A percentile compares a stretch with the other conserved stretches of the same genome.
These are phyloP conservation scores for Suillus luteus DNA, from an alignment of 768 basidiomycete species.

Conservation along the genomic window DNA sequence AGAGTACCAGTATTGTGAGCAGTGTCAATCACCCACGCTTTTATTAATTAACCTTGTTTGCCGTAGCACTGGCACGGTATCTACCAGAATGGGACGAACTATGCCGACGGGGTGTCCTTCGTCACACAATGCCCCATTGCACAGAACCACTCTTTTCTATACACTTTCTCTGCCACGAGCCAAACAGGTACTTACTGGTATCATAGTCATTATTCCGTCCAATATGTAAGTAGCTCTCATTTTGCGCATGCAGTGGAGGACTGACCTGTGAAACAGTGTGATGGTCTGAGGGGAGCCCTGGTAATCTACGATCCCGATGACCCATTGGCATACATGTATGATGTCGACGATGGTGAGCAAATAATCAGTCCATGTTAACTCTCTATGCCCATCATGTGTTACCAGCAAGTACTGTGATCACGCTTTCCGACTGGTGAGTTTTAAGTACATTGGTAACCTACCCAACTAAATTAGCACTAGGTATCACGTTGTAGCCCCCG, in stretches of 20 bases:
- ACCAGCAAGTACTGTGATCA: conserved; percentile 43
- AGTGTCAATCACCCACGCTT: background rate
- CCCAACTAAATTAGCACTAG: conserved; percentile 11
- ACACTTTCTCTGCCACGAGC: conserved; percentile 22
- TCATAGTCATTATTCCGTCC: conserved; percentile 39
- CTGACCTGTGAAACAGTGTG: conserved; percentile 15
- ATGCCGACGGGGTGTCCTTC: conserved; percentile 45
- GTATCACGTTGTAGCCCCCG: conserved; percentile 24
- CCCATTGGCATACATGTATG: conserved; percentile 39
- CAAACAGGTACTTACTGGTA: conserved; percentile 38
- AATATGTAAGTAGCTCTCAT: conserved; percentile 30
- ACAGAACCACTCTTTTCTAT: conserved; percentile 22
- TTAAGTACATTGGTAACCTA: background rate
- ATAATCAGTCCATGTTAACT: background rate
- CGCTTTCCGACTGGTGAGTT: conserved; percentile 41
- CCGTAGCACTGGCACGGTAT: conserved; percentile 59
- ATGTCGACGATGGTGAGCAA: conserved; percentile 43
- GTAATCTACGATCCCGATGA: conserved; percentile 47
- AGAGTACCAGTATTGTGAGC: conserved; percentile 52
- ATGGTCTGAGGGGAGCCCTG: conserved; percentile 31
- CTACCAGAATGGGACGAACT: conserved; percentile 43
- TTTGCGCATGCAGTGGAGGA: background rate
- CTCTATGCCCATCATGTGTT: background rate
- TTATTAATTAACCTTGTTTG: background rate
- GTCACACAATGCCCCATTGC: conserved; percentile 37